Conservation (phyloP, 2,329 filamentous ascomycete genomes). For the Colletotrichum limetticola region DNA sequence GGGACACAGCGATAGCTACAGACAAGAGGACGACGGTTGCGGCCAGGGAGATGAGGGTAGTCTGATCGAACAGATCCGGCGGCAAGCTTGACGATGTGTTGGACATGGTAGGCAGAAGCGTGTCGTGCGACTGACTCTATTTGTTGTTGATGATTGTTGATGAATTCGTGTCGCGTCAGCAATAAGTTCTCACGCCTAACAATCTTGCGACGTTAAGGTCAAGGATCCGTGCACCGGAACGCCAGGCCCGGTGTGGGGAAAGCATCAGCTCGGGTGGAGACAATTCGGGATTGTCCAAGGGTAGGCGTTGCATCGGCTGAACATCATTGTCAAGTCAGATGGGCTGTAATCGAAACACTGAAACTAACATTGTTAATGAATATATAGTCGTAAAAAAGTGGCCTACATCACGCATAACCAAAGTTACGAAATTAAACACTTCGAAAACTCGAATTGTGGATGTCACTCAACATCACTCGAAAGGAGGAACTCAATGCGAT, state of each 20-base stretch:
- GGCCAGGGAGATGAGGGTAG: slow-evolving; percentile 68
- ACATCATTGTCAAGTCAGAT: background rate
- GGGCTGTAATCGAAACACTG: no score
- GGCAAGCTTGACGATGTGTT: slow-evolving; percentile 48
- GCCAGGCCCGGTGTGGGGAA: slow-evolving; percentile 1
- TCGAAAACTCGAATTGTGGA: no score
- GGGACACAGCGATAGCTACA: slow-evolving; percentile 61
- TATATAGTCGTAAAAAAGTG: no score
- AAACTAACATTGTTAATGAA: no score
- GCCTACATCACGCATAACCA: no score
- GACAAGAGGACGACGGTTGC: slow-evolving; percentile 64
- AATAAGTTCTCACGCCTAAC: background rate
- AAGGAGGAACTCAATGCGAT: no score
- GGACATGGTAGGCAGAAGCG: slow-evolving; percentile 35
- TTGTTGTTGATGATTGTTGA: background rate
- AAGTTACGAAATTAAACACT: no score
- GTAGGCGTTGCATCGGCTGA: background rate
- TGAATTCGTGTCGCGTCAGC: background rate
- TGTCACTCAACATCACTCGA: no score
- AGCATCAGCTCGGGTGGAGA: background rate
- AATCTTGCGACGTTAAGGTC: background rate
- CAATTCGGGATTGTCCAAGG: background rate
- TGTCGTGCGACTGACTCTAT: background rate
- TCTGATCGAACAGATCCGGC: slow-evolving; percentile 68
- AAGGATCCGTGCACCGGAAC: slow-evolving; percentile 14